These are phyloP conservation scores for Camellia lanceoleosa DNA, from an alignment of 148 eudicot genomes.

Conservation along the genomic window DNA sequence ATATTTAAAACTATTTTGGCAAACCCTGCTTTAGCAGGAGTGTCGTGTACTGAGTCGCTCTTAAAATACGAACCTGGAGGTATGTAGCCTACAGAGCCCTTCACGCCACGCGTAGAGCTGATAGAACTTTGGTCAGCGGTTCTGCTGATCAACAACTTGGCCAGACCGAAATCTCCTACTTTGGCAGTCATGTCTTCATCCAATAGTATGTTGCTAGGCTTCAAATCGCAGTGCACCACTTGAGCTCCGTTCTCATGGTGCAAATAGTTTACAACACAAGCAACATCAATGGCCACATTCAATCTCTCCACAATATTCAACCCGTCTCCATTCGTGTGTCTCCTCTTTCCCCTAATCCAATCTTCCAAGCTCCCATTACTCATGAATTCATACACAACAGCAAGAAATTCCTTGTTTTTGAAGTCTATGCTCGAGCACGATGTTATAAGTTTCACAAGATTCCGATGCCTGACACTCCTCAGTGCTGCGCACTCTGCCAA, in stretches of 20 bases:
- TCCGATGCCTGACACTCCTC: conserved; percentile 33
- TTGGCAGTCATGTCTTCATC: conserved; percentile 60
- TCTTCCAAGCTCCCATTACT: conserved; percentile 36
- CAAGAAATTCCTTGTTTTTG: conserved; percentile 28
- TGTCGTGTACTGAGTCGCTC: too few species aligned
- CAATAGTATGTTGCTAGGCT: conserved; percentile 61
- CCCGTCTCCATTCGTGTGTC: conserved; percentile 31
- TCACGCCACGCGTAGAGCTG: conserved; percentile 42
- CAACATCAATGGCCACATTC: conserved; percentile 49
- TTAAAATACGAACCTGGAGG: conserved; percentile 49
- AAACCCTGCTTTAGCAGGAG: too few species aligned
- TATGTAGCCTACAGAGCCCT: conserved; percentile 71
- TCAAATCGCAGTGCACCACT: conserved; percentile 69
- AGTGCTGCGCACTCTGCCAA: conserved; percentile 31
- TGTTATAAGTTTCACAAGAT: conserved; percentile 37
- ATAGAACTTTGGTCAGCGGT: conserved; percentile 26
- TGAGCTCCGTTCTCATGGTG: conserved; percentile 53
- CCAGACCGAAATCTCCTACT: conserved; percentile 69
- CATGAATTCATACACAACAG: conserved; percentile 37
- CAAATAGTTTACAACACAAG: conserved; percentile 45
- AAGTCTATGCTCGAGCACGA: conserved; percentile 36
- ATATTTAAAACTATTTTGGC: too few species aligned
- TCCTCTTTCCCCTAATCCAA: conserved; percentile 37
- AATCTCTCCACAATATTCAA: conserved; percentile 35
- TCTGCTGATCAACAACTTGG: conserved; percentile 37